These are phyloP conservation scores for Triglochin maritima DNA, from an alignment of 106 monocot genomes.

Conservation along the genomic window DNA sequence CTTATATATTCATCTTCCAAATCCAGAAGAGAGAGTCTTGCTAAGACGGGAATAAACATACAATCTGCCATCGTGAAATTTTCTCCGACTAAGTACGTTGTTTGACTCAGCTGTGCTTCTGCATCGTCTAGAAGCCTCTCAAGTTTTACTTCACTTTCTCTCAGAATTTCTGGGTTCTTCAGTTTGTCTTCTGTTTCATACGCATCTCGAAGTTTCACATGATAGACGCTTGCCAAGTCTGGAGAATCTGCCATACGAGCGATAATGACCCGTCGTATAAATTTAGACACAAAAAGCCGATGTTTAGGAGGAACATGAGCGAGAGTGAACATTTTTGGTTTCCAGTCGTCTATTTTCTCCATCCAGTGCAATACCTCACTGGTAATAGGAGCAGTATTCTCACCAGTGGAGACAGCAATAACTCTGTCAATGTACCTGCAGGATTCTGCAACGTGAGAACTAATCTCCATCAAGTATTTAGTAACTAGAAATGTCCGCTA, in stretches of 20 bases:
- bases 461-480: too few relatives aligned
- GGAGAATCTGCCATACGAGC: slow-evolving; percentile 87
- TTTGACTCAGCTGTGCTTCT: slow-evolving; percentile 45
- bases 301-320: slow-evolving; percentile 53
- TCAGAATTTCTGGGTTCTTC: slow-evolving; percentile 40
- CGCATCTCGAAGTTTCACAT: slow-evolving; percentile 63
- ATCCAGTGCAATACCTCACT: slow-evolving; percentile 55
- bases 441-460: not conserved
- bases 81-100: slow-evolving; percentile 53
- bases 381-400: slow-evolving; percentile 21
- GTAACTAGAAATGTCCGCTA: too few relatives aligned
- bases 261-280: slow-evolving; percentile 68
- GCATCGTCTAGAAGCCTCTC: slow-evolving; percentile 62
- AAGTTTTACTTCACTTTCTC: slow-evolving; percentile 65
- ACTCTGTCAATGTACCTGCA: slow-evolving; percentile 88
- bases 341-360: slow-evolving; percentile 75
- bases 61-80: slow-evolving; percentile 61
- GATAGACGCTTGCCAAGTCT: slow-evolving; percentile 79
- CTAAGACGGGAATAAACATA: slow-evolving; percentile 85
- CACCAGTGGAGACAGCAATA: slow-evolving; percentile 41
- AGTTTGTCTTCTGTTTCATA: slow-evolving; percentile 77
- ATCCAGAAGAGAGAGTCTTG: slow-evolving; percentile 47
- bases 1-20: slow-evolving; percentile 58
- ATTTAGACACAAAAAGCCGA: slow-evolving; percentile 62
- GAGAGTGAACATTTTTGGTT: slow-evolving; percentile 82